Evolutionary conservation across 257 asterid species (phyloP).

Genomic region (Forsythia suspensa): DNA sequence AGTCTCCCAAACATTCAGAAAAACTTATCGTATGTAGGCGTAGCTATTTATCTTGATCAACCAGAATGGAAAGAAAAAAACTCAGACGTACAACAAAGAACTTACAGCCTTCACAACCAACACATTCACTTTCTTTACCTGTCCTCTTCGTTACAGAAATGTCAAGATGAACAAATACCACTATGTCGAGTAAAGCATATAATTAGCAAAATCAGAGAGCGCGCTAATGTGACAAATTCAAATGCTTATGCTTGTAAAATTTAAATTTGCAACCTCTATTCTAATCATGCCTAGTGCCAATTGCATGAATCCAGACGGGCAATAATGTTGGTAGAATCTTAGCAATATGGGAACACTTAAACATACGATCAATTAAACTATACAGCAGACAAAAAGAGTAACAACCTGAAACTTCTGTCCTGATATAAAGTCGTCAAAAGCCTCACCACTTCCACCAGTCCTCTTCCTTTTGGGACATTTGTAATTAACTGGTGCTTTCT

Average conservation of each 20-base stretch:
- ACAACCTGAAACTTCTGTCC: constrained; percentile 56
- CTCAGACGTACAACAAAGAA: not conserved
- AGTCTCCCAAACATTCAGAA: not conserved
- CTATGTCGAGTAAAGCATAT: not conserved
- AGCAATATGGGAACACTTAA: not conserved
- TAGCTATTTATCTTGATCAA: not conserved
- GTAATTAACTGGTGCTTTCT: constrained; percentile 19
- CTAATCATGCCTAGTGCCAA: not conserved
- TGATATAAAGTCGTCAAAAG: constrained; percentile 33
- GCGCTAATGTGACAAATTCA: not conserved
- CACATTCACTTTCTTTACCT: not conserved
- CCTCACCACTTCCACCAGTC: constrained; percentile 18
- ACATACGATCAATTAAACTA: not conserved
- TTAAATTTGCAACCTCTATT: not conserved
- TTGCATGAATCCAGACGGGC: not conserved
- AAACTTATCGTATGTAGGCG: not conserved
- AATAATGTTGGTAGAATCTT: constrained; percentile 8
- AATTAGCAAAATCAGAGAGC: constrained; percentile 2
- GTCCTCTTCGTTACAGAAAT: not conserved
- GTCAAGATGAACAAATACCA: constrained; percentile 3
- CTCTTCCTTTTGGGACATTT: constrained; percentile 10
- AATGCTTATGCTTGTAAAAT: not conserved
- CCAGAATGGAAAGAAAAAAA: not conserved
- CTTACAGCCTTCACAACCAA: not conserved
- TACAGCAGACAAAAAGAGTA: not conserved